Conservation (phyloP, 441 rosid genomes). For the Flueggea neowawraea region DNA sequence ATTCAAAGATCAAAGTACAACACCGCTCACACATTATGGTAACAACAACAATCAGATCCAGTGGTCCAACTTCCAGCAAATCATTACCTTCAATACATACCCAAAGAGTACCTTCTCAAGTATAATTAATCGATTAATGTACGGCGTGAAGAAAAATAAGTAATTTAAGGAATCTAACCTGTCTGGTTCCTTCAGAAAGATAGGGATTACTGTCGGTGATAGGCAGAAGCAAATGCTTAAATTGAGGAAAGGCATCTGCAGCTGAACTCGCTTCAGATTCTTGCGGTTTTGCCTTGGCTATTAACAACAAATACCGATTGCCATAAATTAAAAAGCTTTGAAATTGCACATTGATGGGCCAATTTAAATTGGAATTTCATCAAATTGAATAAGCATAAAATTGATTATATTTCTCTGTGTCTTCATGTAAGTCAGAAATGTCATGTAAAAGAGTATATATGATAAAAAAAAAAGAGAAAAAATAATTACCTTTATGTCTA, state of each 20-base stretch:
- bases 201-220: constrained; percentile 75
- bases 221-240: constrained; percentile 86
- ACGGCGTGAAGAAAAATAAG: constrained; percentile 11
- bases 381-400: too few species aligned
- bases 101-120: background rate
- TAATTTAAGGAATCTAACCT: constrained; percentile 32
- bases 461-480: background rate
- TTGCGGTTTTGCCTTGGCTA: constrained; percentile 53
- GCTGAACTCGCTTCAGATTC: constrained; percentile 47
- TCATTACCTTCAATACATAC: background rate
- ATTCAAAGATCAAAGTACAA: too few species aligned
- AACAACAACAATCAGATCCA: too few species aligned
- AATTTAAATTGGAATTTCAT: too few species aligned
- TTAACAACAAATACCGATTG: background rate
- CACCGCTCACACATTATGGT: too few species aligned
- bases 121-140: background rate
- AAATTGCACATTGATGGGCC: too few species aligned
- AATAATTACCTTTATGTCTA: constrained; percentile 32
- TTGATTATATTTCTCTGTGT: background rate
- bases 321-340: background rate
- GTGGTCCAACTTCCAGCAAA: too few species aligned
- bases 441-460: background rate
- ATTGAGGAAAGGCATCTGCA: constrained; percentile 52
- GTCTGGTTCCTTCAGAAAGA: constrained; percentile 92
- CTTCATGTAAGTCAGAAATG: background rate